Evolutionary conservation across 768 basidiomycete genomes (phyloP).

Genomic region (Naganishia vishniacii): DNA sequence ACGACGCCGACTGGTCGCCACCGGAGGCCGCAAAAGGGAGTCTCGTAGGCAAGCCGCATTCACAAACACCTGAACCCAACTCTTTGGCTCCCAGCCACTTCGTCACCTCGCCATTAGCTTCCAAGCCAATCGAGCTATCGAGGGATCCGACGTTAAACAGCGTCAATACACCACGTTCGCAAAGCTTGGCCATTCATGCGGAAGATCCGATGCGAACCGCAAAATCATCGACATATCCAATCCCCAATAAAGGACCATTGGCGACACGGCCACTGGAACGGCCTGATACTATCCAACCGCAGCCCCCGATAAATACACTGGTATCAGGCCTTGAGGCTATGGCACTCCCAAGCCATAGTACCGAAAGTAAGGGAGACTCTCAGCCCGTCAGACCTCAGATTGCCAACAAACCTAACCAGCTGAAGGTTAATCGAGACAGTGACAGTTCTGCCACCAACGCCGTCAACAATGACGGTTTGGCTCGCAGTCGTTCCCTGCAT

Average conservation of each 20-base stretch:
- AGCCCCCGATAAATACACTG: background rate
- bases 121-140: no score
- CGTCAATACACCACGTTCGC: background rate
- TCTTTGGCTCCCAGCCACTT: background rate
- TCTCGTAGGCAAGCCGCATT: background rate
- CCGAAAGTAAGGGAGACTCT: background rate
- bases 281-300: background rate
- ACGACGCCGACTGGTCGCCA: slow-evolving; percentile 27
- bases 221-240: slow-evolving; percentile 17
- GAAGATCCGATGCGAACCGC: background rate
- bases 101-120: background rate
- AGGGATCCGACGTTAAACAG: background rate
- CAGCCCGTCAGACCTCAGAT: background rate
- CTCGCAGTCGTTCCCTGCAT: slow-evolving; percentile 12
- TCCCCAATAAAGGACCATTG: background rate
- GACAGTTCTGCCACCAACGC: background rate
- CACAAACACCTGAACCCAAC: background rate
- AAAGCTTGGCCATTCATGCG: background rate
- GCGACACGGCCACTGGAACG: background rate
- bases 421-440: background rate
- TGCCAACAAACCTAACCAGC: slow-evolving; percentile 20
- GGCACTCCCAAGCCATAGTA: background rate
- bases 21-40: background rate
- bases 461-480: background rate
- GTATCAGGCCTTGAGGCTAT: background rate